Evolutionary conservation across 2,329 filamentous ascomycete species (phyloP), one percentile per base, ranked within the genome.

Genomic region (Cytospora piceicola): DNA sequence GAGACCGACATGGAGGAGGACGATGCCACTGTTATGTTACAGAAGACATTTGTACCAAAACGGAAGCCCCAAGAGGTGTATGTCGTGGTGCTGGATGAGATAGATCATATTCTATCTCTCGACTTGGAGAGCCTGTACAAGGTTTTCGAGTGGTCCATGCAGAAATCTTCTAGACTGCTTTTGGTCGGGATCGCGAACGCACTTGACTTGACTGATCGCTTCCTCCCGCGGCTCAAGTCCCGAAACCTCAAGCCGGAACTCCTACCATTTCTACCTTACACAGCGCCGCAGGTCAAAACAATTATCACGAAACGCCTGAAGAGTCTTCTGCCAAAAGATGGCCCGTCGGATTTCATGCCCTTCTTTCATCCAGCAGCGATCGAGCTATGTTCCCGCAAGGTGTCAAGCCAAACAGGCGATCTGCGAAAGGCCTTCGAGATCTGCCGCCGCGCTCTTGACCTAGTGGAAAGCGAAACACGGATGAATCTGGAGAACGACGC

Each of bases 161-260:
- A 92, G 68, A 88, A 88, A 69, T 86, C 87, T 1, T 97, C 95
- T 0, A 88, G 87, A 24, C 87, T 99, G 6, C 82, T 95, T 42
- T 82, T 99, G 22, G 86, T 99, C 58, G 95, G 95, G 57, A 97
- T 99, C 73, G 95, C 95, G 71, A 99, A 99, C 73, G 95, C 95
- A 4, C 83, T 99, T 62, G 95, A 99, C 75, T 82, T 99, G 64
- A 99, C 95, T 0, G 95, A 98, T 75, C 91, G 95, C 12, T 97
- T 97, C 72, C 84, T 99, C 24, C 95, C 95, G 58, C 90, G 94
- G 60, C 86, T 99, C 68, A 98, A 98, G 80, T 89, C 93, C 24
- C 92, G 93, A 72, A 96, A 96, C 72, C 82, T 99, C 69, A 96
- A 94, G 79, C 95, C 95, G 2, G 88, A 91, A 57, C 85, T 98